phyloP scores from a whole-genome alignment of 2,329 filamentous ascomycete species.

The Leptographium wingfieldii region DNA sequence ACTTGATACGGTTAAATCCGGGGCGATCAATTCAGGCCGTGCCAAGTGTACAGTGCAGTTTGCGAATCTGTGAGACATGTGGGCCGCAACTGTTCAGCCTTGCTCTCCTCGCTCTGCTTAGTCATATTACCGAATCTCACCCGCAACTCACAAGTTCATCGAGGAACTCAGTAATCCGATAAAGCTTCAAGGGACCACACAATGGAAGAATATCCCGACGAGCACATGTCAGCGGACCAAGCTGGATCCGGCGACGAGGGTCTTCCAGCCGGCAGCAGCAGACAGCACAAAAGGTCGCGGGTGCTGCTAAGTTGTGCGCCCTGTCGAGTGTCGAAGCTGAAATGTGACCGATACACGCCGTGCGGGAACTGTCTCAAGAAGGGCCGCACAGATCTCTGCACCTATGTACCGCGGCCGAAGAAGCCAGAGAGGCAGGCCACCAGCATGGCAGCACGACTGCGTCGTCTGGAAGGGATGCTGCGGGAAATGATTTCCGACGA shows the following conservation, averaged over 20 bases:
- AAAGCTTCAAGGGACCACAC: neutral
- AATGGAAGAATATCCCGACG: neutral
- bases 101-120: too few species aligned
- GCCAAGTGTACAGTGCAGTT: too few species aligned
- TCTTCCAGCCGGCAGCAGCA: neutral
- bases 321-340: conserved; percentile 41
- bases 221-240: neutral
- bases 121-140: too few species aligned
- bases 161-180: too few species aligned
- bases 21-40: too few species aligned
- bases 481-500: conserved; percentile 33
- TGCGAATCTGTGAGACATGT: too few species aligned
- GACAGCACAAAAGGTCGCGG: conserved; percentile 29
- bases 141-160: too few species aligned
- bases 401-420: conserved; percentile 34
- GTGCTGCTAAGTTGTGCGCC: conserved; percentile 39
- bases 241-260: neutral
- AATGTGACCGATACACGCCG: conserved; percentile 40
- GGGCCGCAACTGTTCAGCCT: too few species aligned
- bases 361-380: conserved; percentile 41
- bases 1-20: too few species aligned
- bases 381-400: conserved; percentile 30
- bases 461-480: conserved; percentile 45
- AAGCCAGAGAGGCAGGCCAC: conserved; percentile 26
- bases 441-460: conserved; percentile 41